These are phyloP conservation scores for Globisporangium canariense DNA, from an alignment of 352 stramenopile species.

Conservation along the genomic window DNA sequence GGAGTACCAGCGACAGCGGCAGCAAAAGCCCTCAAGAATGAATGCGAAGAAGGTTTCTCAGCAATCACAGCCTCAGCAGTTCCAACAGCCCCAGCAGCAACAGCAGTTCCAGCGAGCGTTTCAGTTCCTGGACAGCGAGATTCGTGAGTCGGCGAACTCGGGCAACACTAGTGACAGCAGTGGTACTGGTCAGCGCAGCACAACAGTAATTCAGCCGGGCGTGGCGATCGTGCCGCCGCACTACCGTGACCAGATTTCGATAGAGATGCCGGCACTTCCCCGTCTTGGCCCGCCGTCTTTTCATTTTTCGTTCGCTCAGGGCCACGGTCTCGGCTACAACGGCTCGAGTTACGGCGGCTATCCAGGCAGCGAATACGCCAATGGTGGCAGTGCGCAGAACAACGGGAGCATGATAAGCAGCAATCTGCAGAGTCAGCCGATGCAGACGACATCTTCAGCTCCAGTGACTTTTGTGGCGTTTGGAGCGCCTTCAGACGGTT, in stretches of 20 bases:
- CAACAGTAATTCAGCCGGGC: constrained; percentile 20
- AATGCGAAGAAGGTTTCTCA: not conserved
- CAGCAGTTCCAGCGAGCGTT: constrained; percentile 4
- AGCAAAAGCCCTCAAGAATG: not conserved
- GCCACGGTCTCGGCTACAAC: not conserved
- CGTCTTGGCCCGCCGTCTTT: constrained; percentile 12
- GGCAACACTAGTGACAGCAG: constrained; percentile 3
- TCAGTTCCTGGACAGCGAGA: constrained; percentile 10
- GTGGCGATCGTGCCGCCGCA: constrained; percentile 19
- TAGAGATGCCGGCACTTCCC: constrained; percentile 3
- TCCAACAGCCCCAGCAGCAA: not conserved
- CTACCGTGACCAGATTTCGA: constrained; percentile 13
- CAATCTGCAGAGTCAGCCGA: not conserved
- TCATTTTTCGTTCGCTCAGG: constrained; percentile 7
- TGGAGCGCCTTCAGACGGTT: not conserved
- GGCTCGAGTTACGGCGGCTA: constrained; percentile 7
- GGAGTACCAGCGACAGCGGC: constrained; percentile 5
- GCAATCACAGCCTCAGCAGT: not conserved
- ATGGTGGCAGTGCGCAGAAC: not conserved
- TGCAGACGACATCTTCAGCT: not conserved
- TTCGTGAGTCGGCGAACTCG: not conserved
- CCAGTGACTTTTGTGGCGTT: constrained; percentile 3
- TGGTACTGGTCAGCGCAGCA: constrained; percentile 1
- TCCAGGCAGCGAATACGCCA: not conserved
- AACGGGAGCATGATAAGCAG: not conserved